These are phyloP conservation scores for Boletellus sp. DNA, from an alignment of 768 basidiomycete species.

Conservation along the genomic window DNA sequence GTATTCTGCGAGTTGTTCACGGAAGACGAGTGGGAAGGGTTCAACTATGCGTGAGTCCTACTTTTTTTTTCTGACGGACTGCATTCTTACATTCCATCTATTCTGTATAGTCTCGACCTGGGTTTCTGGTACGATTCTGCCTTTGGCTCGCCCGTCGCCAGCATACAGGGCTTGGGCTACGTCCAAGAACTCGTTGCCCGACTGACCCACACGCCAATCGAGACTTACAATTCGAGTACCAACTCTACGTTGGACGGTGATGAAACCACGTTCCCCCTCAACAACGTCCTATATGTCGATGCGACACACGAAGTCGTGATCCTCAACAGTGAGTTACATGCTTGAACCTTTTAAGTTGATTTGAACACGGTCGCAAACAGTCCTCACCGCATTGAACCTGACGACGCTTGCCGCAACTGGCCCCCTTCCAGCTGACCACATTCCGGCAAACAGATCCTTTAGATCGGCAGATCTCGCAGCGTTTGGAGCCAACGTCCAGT, in stretches of 20 bases:
- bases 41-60: conserved; percentile 70
- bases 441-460: conserved; percentile 63
- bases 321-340: conserved; percentile 56
- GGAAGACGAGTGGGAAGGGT: conserved; percentile 89
- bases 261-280: conserved; percentile 64
- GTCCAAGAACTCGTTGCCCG: conserved; percentile 81
- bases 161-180: conserved; percentile 75
- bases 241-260: conserved; percentile 78
- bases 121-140: conserved; percentile 56
- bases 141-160: conserved; percentile 78
- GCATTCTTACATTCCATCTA: neutral
- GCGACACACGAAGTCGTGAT: conserved; percentile 92
- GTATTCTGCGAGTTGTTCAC: conserved; percentile 91
- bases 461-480: conserved; percentile 75
- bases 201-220: conserved; percentile 71
- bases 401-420: conserved; percentile 69
- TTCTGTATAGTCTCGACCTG: conserved; percentile 16
- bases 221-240: conserved; percentile 72
- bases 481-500: conserved; percentile 85
- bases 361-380: conserved; percentile 31
- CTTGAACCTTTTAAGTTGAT: neutral
- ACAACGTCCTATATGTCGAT: conserved; percentile 77
- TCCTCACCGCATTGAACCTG: conserved; percentile 83
- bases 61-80: neutral
- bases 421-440: conserved; percentile 71